These are phyloP conservation scores for Paraconiothyrium sp. DNA, from an alignment of 2,329 filamentous ascomycete genomes.

Conservation along the genomic window DNA sequence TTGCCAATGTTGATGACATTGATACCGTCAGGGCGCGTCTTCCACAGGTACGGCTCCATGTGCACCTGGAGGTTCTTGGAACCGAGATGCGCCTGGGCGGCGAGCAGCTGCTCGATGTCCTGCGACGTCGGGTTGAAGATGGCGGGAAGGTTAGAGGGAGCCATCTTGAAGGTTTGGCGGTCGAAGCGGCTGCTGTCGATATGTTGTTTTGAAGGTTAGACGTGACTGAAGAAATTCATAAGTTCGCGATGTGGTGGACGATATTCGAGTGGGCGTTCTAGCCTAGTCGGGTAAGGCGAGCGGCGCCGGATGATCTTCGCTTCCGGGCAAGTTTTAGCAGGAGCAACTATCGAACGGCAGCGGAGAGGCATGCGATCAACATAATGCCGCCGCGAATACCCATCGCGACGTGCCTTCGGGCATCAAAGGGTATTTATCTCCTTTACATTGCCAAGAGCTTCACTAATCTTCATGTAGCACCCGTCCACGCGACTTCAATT, in stretches of 20 bases:
- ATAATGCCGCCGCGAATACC: conserved; percentile 61
- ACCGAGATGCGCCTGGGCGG: conserved; percentile 94
- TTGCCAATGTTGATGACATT: conserved; percentile 99
- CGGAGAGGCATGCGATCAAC: conserved; percentile 15
- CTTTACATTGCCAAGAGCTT: neutral
- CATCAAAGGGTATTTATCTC: conserved; percentile 43
- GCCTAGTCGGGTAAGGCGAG: conserved; percentile 16
- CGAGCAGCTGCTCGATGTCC: conserved; percentile 99
- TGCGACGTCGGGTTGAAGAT: conserved; percentile 96
- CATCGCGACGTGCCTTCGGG: conserved; percentile 54
- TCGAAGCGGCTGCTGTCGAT: conserved; percentile 35
- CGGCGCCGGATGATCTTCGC: conserved; percentile 22
- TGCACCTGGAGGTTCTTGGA: conserved; percentile 99
- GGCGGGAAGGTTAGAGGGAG: conserved; percentile 90
- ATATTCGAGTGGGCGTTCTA: conserved; percentile 16
- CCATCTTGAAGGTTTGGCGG: conserved; percentile 74
- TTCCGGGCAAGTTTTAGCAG: conserved; percentile 30
- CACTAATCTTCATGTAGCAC: conserved; percentile 22
- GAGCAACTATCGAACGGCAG: neutral
- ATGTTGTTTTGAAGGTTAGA: conserved; percentile 26
- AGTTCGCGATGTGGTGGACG: conserved; percentile 32
- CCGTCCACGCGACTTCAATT: conserved; percentile 47
- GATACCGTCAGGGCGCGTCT: conserved; percentile 97
- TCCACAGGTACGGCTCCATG: conserved; percentile 99
- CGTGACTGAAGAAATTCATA: conserved; percentile 25